These are phyloP conservation scores for Apiotrichum akiyoshidainum DNA, from an alignment of 1,284 basidiomycete genomes.

Conservation along the genomic window DNA sequence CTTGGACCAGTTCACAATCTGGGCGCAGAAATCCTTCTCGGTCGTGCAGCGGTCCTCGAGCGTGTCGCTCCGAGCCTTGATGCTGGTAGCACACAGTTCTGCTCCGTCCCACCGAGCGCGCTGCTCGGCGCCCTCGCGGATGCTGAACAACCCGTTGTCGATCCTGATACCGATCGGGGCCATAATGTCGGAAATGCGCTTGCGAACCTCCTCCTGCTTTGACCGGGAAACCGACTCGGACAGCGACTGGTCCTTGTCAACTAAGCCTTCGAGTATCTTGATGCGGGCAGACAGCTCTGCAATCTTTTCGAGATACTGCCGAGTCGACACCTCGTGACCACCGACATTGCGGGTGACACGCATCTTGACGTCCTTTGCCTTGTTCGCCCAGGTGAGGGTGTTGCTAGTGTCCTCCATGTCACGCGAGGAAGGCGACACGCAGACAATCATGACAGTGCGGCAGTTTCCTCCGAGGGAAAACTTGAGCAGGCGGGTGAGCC, in stretches of 20 bases:
- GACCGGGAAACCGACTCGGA: conserved; percentile 27
- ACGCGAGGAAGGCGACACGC: conserved; percentile 84
- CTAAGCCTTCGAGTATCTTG: conserved; percentile 67
- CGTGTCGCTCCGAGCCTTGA: conserved; percentile 65
- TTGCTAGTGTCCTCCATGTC: conserved; percentile 98
- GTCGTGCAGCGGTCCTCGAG: conserved; percentile 57
- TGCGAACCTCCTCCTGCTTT: conserved; percentile 64
- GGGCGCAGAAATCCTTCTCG: conserved; percentile 67
- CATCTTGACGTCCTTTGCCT: conserved; percentile 94
- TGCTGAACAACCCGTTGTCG: conserved; percentile 64
- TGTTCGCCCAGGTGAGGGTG: conserved; percentile 90
- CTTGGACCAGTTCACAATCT: conserved; percentile 70
- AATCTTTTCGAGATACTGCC: conserved; percentile 90
- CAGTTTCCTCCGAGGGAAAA: conserved; percentile 96
- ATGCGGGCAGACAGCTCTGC: conserved; percentile 55
- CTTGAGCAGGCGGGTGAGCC: conserved; percentile 90
- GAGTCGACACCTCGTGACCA: conserved; percentile 87
- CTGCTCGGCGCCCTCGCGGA: conserved; percentile 72
- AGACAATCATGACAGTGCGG: conserved; percentile 97
- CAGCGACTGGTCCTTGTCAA: conserved; percentile 45
- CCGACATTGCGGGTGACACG: conserved; percentile 85
- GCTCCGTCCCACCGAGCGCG: conserved; percentile 71
- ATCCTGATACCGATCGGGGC: conserved; percentile 66
- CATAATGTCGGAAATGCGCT: conserved; percentile 67
- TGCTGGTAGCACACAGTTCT: conserved; percentile 64